Evolutionary conservation across 106 monocot genomes (phyloP), one percentile per base, ranked within the genome.

Genomic region (Xerophyta viscosa): DNA sequence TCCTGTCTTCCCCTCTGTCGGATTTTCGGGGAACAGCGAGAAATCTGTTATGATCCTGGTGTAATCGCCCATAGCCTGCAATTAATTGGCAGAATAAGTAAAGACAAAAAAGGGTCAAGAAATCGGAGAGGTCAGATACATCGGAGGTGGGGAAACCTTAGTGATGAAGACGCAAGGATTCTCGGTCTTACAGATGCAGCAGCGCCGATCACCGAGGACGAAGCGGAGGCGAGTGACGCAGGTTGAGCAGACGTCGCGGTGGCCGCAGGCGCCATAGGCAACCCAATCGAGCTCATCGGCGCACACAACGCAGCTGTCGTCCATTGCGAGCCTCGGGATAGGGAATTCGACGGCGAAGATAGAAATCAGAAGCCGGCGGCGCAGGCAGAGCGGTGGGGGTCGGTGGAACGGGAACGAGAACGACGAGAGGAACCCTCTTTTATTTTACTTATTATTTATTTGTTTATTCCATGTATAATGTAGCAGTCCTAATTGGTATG

Each of bases 141-240:
- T 3, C 45, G 4, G 45, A 13, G 19, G 5, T 46, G n/a, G 45
- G 19, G 19, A 20, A 46, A 93, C 93, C 93, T 81, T 88, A 29
- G 93, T 94, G 66, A 88, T 45, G 62, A 88, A 94, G 37, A 94
- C 84, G 58, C 37, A 22, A 48, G 77, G 57, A 31, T 64, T 78
- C 29, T 84, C 78, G 56, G 83, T 78, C 67, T 94, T 94, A 80
- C 93, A 94, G 60, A 94, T 80, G 78, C 93, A 94, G 43, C 93
- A 88, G 29, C 84, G 66, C 58, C 60, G 69, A 23, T 94, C 88
- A 33, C 49, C 69, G 37, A 94, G 65, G 62, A 84, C 78, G 75
- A 94, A 84, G 21, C 93, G 80, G 43, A 86, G 70, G 47, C 92
- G 77, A 52, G 80, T 80, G 58, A 87, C 83, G 66, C 87, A 87